Evolutionary conservation across 306 rosid species (phyloP).

Genomic region (Lagenaria siceraria): DNA sequence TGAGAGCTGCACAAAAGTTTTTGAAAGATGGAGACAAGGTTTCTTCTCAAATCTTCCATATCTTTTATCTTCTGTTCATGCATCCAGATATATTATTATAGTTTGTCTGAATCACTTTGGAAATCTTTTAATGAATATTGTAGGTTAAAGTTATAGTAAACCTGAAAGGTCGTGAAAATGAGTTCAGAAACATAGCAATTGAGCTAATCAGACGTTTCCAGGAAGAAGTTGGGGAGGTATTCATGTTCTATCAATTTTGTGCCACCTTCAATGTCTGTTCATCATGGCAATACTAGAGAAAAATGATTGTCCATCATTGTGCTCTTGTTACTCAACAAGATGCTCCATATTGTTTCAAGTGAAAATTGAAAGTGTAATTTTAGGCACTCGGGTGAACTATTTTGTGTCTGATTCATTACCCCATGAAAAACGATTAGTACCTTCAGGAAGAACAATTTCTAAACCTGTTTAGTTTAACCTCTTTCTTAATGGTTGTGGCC

Average conservation of each 20-base stretch:
- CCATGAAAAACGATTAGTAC: background rate
- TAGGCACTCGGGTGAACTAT: background rate
- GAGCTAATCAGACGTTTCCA: slow-evolving; percentile 83
- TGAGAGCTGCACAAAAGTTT: slow-evolving; percentile 90
- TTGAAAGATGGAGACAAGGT: slow-evolving; percentile 97
- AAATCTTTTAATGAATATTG: slow-evolving; percentile 18
- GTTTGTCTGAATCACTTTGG: background rate
- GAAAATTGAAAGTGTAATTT: background rate
- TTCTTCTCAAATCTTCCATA: slow-evolving; percentile 7
- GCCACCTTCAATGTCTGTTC: background rate
- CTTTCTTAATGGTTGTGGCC: background rate
- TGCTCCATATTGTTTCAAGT: background rate
- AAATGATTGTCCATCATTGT: background rate
- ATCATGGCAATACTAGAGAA: background rate
- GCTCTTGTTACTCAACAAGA: background rate
- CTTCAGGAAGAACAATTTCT: background rate
- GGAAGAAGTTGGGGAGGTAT: slow-evolving; percentile 90
- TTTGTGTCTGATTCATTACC: background rate
- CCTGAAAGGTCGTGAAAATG: slow-evolving; percentile 95
- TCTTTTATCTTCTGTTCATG: background rate
- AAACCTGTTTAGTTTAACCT: background rate
- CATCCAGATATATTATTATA: background rate
- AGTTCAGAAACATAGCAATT: slow-evolving; percentile 83
- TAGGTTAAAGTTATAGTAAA: slow-evolving; percentile 91
- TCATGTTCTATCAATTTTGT: background rate